phyloP scores from a whole-genome alignment of 2,329 filamentous ascomycete species.

The Chaetomiaceae sp. region DNA sequence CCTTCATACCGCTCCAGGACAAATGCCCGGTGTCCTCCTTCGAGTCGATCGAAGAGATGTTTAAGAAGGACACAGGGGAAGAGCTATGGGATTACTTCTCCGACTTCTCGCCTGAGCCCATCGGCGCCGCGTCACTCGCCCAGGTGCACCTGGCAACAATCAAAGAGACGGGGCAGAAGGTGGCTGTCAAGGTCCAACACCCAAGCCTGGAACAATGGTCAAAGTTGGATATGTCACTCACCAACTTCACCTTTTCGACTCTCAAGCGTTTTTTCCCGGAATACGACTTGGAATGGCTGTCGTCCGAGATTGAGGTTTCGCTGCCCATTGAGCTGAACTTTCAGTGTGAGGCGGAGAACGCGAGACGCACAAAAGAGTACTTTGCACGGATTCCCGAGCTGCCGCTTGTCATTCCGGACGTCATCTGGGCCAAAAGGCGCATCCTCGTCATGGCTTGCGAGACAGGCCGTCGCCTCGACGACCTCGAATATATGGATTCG shows the following conservation, averaged over 20 bases:
- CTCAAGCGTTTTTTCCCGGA: slow-evolving; percentile 93
- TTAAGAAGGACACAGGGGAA: slow-evolving; percentile 73
- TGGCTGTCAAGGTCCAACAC: slow-evolving; percentile 97
- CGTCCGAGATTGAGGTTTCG: slow-evolving; percentile 85
- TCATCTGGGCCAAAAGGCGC: slow-evolving; percentile 82
- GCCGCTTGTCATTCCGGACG: slow-evolving; percentile 84
- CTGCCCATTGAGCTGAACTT: slow-evolving; percentile 92
- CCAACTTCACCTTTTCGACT: slow-evolving; percentile 81
- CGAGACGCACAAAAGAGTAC: slow-evolving; percentile 71
- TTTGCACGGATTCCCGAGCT: slow-evolving; percentile 69
- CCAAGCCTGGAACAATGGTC: slow-evolving; percentile 86
- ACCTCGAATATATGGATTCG: slow-evolving; percentile 78
- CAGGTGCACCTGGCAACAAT: slow-evolving; percentile 89
- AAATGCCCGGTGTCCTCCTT: slow-evolving; percentile 89
- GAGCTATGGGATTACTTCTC: slow-evolving; percentile 79
- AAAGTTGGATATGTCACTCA: slow-evolving; percentile 79
- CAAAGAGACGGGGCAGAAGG: slow-evolving; percentile 74
- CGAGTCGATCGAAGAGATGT: slow-evolving; percentile 83
- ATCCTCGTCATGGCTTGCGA: slow-evolving; percentile 96
- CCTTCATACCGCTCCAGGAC: slow-evolving; percentile 94
- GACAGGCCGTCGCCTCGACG: slow-evolving; percentile 79
- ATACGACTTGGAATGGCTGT: slow-evolving; percentile 95
- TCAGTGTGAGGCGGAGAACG: slow-evolving; percentile 77
- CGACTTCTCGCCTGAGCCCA: slow-evolving; percentile 73
- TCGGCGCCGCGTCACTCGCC: slow-evolving; percentile 88